Percentiles rank a stretch among this genome's conserved stretches.
Evolutionary conservation across 176 grass and related monocot genomes (phyloP).

Genomic region (Carex cristatella): DNA sequence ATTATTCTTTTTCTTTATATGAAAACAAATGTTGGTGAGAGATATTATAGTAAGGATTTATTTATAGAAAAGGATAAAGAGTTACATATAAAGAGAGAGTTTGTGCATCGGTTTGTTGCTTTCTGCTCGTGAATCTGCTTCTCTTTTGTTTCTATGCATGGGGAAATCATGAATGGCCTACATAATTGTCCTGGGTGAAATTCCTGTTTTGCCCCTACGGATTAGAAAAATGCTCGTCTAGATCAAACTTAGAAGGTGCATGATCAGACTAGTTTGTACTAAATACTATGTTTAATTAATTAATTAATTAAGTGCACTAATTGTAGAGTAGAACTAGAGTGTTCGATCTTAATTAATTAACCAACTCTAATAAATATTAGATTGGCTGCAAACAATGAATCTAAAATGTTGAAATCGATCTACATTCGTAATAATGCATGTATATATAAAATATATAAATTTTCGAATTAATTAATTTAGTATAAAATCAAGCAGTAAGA

Average conservation of each 20-base stretch:
- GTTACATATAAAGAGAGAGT: slow-evolving; percentile 4
- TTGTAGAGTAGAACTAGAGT: neutral
- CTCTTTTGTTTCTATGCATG: slow-evolving; percentile 28
- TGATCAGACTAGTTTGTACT: neutral
- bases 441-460: too few species aligned
- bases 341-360: too few species aligned
- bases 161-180: slow-evolving; percentile 23
- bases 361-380: too few species aligned
- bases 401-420: too few species aligned
- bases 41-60: slow-evolving; percentile 1
- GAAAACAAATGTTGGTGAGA: slow-evolving; percentile 22
- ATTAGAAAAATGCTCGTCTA: neutral
- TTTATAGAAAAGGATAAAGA: slow-evolving; percentile 24
- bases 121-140: slow-evolving; percentile 32
- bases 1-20: slow-evolving; percentile 12
- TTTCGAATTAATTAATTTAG: too few species aligned
- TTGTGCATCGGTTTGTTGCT: slow-evolving; percentile 24
- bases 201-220: slow-evolving; percentile 7
- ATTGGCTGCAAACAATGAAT: too few species aligned
- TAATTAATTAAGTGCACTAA: neutral
- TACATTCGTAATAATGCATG: too few species aligned
- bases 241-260: neutral
- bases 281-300: neutral
- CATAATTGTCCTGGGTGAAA: neutral
- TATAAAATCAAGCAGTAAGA: too few species aligned